Conservation (phyloP, 208 protist genomes). For the Acanthamoeba lenticulata region DNA sequence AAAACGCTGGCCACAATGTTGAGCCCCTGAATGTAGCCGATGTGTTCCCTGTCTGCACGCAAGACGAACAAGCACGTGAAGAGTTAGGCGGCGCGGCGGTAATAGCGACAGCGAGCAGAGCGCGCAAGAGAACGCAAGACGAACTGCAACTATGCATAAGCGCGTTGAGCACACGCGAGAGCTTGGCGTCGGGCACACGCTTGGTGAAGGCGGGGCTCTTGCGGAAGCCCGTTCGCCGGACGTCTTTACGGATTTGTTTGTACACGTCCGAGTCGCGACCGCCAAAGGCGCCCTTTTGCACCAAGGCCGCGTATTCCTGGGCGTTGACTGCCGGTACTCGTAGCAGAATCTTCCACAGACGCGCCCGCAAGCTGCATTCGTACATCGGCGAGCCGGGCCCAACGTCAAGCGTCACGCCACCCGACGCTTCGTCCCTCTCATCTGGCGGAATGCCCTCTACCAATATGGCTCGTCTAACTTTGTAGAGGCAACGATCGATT, state of each 20-base stretch:
- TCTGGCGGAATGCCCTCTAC: conserved; percentile 75
- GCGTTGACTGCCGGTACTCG: conserved; percentile 72
- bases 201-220: conserved; percentile 74
- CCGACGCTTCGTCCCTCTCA: background rate
- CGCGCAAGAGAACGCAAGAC: no score
- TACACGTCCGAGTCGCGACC: conserved; percentile 65
- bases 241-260: conserved; percentile 75
- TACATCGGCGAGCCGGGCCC: background rate
- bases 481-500: conserved; percentile 70
- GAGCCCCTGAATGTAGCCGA: conserved; percentile 87
- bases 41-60: background rate
- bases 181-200: conserved; percentile 71
- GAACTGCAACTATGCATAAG: conserved; percentile 71
- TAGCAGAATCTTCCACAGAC: conserved; percentile 85
- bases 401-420: conserved; percentile 12
- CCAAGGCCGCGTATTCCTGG: conserved; percentile 73
- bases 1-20: conserved; percentile 83
- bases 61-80: background rate
- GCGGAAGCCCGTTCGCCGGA: conserved; percentile 76
- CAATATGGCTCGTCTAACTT: conserved; percentile 69
- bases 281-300: conserved; percentile 68
- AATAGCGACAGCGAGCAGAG: background rate
- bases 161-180: conserved; percentile 81
- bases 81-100: no score
- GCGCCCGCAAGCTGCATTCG: conserved; percentile 78